Base-by-base conservation (phyloP, 306 rosid genomes). In the Fragaria vesca region DNA sequence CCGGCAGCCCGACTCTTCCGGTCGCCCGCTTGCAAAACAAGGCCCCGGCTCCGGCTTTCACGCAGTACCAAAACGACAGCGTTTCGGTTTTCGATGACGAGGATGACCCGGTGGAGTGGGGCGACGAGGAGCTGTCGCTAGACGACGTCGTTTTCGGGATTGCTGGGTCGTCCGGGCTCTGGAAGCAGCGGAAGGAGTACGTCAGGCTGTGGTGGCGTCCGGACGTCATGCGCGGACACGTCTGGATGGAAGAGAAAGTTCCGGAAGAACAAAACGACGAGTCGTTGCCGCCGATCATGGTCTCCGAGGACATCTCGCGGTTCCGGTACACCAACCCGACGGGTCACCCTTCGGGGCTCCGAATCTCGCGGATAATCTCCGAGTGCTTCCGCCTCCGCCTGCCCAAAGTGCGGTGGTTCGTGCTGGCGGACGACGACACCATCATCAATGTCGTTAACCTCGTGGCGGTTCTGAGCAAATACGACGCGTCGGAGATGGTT, bases 361-460 rank as follows among this genome's bases (percentile, higher is more conserved):
- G 92, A 58, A 91, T 91, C 69, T 83, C 97, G 57, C 90, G 93
- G 54, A 91, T 91, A 40, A 75, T 91, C 32, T 74, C 71, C 16
- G 97, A 91, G 85, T 89, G 90, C 71, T 91, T 87, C 79, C 86
- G 79, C 73, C 89, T 91, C 69, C 86, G 85, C n/a, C 71, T 85
- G 48, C 87, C 88, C 17, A 65, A 77, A 38, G 92, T 82, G 30
- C 81, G 86, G 34, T 91, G 97, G 97, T 89, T 87, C 65, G 84
- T 91, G 81, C 87, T 91, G 3, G 88, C 90, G 74, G 97, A 91
- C 21, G 97, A 91, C 79, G 97, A 91, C 83, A 91, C 97, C 75
- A 81, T 91, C 73, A 83, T 91, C 78, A 89, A 88, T 71, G 93
- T 77, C 32, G 88, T 86, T 80, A 91, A 91, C 77, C 90, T 91